phyloP scores from a whole-genome alignment of 495 filamentous ascomycete genomes.

The Aspergillus homomorphus region DNA sequence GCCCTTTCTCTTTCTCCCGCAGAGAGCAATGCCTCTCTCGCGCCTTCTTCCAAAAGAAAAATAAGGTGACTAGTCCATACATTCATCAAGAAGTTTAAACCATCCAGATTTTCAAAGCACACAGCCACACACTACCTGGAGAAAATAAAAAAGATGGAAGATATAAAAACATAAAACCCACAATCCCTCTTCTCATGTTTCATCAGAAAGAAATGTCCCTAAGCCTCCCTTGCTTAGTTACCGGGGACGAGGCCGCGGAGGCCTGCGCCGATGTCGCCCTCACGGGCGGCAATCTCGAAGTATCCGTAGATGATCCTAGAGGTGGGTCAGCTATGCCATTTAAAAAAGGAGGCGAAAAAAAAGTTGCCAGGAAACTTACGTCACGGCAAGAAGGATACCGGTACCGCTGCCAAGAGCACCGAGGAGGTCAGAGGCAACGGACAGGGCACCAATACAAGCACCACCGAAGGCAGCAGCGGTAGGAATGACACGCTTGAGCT shows the following conservation, averaged over 20 bases:
- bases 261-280: conserved; percentile 83
- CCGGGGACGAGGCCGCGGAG: conserved; percentile 81
- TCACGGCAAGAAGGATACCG: conserved; percentile 96
- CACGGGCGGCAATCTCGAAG: conserved; percentile 98
- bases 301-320: conserved; percentile 94
- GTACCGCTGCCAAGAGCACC: conserved; percentile 96
- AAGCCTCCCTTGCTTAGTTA: conserved; percentile 35
- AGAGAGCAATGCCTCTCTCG: conserved; percentile 8
- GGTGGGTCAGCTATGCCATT: conserved; percentile 19
- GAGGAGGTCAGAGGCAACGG: conserved; percentile 90
- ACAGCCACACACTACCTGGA: conserved; percentile 25
- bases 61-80: conserved; percentile 17
- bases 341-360: not conserved
- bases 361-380: conserved; percentile 60
- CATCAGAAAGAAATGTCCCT: conserved; percentile 26
- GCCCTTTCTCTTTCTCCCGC: not conserved
- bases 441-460: conserved; percentile 97
- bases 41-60: not conserved
- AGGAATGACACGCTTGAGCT: conserved; percentile 97
- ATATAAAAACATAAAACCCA: conserved; percentile 24
- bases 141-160: conserved; percentile 25
- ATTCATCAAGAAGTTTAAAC: conserved; percentile 15
- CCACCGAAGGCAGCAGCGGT: conserved; percentile 98
- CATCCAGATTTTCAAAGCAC: conserved; percentile 19
- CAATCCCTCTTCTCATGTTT: conserved; percentile 36